Percentiles rank a stretch among this genome's conserved stretches.
Evolutionary conservation across 163 green algal genomes (phyloP).

Genomic region (Coccomyxa subellipsoidea): DNA sequence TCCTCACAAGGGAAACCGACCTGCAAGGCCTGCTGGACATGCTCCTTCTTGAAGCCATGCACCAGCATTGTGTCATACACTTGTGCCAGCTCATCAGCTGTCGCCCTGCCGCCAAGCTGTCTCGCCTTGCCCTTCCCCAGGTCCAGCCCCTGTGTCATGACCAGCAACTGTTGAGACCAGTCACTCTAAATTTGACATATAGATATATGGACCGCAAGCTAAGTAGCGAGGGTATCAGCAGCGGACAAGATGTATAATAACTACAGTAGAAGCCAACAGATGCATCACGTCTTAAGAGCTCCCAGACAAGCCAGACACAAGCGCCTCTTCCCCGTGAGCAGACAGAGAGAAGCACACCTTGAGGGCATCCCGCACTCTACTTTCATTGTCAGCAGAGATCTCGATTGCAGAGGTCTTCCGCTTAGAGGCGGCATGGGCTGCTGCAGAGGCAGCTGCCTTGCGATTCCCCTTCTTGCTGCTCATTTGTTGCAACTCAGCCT

Average conservation of each 20-base stretch:
- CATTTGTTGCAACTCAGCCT: too few species aligned
- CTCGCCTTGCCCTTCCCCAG: not conserved
- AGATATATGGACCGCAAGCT: too few species aligned
- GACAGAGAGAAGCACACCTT: slow-evolving; percentile 10
- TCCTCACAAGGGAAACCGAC: too few species aligned
- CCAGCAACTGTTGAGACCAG: too few species aligned
- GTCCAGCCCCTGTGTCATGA: not conserved
- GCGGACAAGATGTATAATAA: too few species aligned
- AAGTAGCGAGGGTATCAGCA: too few species aligned
- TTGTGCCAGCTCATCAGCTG: slow-evolving; percentile 7
- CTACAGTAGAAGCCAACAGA: not conserved
- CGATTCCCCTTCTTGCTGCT: not conserved
- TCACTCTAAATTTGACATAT: too few species aligned
- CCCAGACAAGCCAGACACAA: not conserved
- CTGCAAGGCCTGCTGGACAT: slow-evolving; percentile 21
- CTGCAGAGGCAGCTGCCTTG: slow-evolving; percentile 22
- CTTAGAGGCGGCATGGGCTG: slow-evolving; percentile 38
- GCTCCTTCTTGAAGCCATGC: slow-evolving; percentile 19
- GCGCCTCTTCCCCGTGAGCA: too few species aligned
- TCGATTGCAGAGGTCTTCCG: slow-evolving; percentile 33
- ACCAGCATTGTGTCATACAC: slow-evolving; percentile 16
- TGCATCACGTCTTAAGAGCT: not conserved
- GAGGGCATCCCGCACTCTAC: slow-evolving; percentile 26
- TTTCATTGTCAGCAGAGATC: slow-evolving; percentile 27
- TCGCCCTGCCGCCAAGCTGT: not conserved